Evolutionary conservation across 495 filamentous ascomycete genomes (phyloP).

Genomic region (Neurospora cerealis): DNA sequence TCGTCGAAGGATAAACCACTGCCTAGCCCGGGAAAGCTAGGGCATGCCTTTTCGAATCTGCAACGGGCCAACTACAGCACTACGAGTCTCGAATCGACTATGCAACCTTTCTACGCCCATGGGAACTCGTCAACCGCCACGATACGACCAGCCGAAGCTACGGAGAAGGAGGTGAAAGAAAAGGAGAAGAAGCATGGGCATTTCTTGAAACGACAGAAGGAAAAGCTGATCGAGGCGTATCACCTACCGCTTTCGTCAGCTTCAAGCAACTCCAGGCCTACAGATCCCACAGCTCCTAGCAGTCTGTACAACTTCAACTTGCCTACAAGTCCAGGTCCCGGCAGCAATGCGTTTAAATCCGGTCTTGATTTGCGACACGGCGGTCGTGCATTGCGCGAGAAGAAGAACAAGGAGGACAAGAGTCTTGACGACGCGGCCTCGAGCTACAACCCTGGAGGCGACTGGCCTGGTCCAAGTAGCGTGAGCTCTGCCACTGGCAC

Average conservation of each 20-base stretch:
- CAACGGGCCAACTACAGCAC: conserved; percentile 65
- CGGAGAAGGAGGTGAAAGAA: conserved; percentile 38
- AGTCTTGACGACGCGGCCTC: conserved; percentile 31
- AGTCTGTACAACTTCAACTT: conserved; percentile 65
- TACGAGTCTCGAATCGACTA: conserved; percentile 62
- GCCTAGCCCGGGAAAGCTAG: conserved; percentile 75
- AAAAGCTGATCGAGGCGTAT: conserved; percentile 78
- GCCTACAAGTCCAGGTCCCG: conserved; percentile 64
- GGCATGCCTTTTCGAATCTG: conserved; percentile 48
- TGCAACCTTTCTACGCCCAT: conserved; percentile 64
- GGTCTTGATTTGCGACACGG: conserved; percentile 82
- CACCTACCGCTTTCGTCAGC: conserved; percentile 80
- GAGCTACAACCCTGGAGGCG: conserved; percentile 21
- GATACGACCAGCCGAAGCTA: conserved; percentile 41
- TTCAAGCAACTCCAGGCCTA: conserved; percentile 77
- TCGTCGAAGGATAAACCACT: conserved; percentile 52
- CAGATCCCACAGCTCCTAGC: conserved; percentile 73
- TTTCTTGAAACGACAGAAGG: conserved; percentile 83
- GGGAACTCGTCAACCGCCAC: conserved; percentile 80
- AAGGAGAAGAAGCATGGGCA: conserved; percentile 63
- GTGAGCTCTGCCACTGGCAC: conserved; percentile 31
- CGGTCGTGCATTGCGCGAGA: conserved; percentile 73
- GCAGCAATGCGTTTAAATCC: conserved; percentile 61
- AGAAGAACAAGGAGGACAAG: conserved; percentile 78
- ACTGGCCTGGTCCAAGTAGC: conserved; percentile 46